Evolutionary conservation across 2,329 filamentous ascomycete genomes (phyloP), one percentile per base, ranked within the genome.

Genomic region (Calonectria naviculata): DNA sequence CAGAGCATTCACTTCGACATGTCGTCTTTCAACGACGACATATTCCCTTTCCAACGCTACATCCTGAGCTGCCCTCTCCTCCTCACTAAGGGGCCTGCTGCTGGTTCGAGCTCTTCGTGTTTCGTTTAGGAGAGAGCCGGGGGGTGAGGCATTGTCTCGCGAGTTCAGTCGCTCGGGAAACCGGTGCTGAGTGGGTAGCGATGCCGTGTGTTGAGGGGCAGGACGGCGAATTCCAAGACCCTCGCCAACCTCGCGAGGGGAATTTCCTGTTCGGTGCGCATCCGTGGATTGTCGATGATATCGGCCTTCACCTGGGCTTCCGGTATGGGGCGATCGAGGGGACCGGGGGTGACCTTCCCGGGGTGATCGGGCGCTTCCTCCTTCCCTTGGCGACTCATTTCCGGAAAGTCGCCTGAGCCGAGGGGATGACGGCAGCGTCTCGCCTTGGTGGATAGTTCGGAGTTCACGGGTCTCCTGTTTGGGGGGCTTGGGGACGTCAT

Each of bases 1-100:
- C 78, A 99, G 93, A 3, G 97, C 97, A 81, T 99, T 98, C 62
- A 99, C 96, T 82, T 98, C 96, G 13, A 99, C 95, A 24, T 95
- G 93, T 74, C 93, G 92, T 85, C 98, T 98, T 85, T 99, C 97
- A 15, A 99, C 94, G 29, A 98, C 88, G 24, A 99, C 96, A 78
- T 98, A 99, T 75, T 98, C 97, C 74, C 96, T 91, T 80, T 98
- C 95, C 77, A 97, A 93, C 1, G 94, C 94, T 60, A 97, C 92
- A 74, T 98, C 96, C 78, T 97, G 94, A 3, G 94, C 95, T 4
- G 93, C 93, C 80, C 87, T 90, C 78, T 93, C 92, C 70, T 91
- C 91, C 74, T 93, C 92, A 68, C 89, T 82, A 44, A 74, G 74
- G 15, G 78, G 76, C 44, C 78, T 79, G 49, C 74, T 78, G 29